Conservation (phyloP, 2,329 filamentous ascomycete species). For the Penicillium psychrosexuale region DNA sequence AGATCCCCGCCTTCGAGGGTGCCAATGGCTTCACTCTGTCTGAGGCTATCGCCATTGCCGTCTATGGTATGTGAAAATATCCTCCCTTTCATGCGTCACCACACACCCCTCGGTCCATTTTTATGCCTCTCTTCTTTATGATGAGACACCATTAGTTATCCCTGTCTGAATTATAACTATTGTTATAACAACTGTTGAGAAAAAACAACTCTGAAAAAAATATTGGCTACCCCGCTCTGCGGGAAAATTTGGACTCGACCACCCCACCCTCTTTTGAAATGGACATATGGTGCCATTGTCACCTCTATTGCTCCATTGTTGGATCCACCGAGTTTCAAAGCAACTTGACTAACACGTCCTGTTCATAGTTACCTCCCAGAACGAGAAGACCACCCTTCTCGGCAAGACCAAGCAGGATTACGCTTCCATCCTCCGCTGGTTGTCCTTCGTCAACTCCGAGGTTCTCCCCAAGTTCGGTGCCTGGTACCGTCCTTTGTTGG, state of each 20-base stretch:
- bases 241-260: conserved; percentile 16
- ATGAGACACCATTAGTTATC: conserved; percentile 95
- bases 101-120: neutral
- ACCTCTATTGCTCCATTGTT: conserved; percentile 16
- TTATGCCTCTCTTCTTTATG: conserved; percentile 41
- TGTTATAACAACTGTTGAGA: conserved; percentile 72
- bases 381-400: conserved; percentile 98
- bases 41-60: conserved; percentile 90
- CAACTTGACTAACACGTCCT: conserved; percentile 26
- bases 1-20: conserved; percentile 89
- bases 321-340: conserved; percentile 7
- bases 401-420: conserved; percentile 99
- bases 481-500: conserved; percentile 86
- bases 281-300: conserved; percentile 14
- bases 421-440: conserved; percentile 95
- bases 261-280: conserved; percentile 13
- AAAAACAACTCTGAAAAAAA: conserved; percentile 64
- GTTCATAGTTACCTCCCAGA: conserved; percentile 85
- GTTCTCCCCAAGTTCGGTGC: conserved; percentile 67
- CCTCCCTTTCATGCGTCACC: conserved; percentile 6
- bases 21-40: conserved; percentile 84
- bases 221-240: conserved; percentile 52
- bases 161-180: conserved; percentile 93
- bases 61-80: conserved; percentile 77
- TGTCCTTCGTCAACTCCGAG: conserved; percentile 94